A percentile compares a stretch with the other conserved stretches of the same genome.
Evolutionary conservation across 176 grass and related monocot genomes (phyloP).

Genomic region (Oryza brachyantha): DNA sequence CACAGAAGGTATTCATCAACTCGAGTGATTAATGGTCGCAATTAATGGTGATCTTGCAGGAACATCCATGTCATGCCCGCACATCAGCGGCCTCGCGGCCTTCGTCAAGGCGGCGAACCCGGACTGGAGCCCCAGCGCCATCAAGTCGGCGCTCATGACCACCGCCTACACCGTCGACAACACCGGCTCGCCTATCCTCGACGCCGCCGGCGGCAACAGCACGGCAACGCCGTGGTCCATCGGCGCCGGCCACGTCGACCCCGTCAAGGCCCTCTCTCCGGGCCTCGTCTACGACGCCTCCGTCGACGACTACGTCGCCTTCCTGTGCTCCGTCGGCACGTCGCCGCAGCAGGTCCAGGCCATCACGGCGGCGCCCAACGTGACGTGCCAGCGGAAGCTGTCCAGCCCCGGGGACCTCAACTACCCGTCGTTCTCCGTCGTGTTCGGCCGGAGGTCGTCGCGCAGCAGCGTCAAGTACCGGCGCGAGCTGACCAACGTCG

Average conservation of each 20-base stretch:
- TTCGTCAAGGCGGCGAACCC: constrained; percentile 79
- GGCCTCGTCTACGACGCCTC: constrained; percentile 80
- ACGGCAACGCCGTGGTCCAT: constrained; percentile 66
- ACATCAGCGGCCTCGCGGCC: constrained; percentile 76
- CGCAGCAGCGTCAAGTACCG: constrained; percentile 46
- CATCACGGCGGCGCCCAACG: constrained; percentile 46
- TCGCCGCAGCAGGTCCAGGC: constrained; percentile 59
- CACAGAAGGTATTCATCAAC: neutral
- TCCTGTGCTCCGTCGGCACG: constrained; percentile 71
- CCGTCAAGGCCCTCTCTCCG: constrained; percentile 67
- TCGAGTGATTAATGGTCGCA: neutral
- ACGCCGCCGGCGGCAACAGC: constrained; percentile 53
- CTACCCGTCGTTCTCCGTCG: constrained; percentile 90
- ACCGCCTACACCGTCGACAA: constrained; percentile 82
- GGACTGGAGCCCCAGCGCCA: constrained; percentile 88
- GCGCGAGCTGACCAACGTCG: constrained; percentile 85
- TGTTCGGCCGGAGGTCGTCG: constrained; percentile 42
- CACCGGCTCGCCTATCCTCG: constrained; percentile 45
- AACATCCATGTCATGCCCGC: constrained; percentile 96
- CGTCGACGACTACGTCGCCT: constrained; percentile 68
- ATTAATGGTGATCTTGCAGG: constrained; percentile 45
- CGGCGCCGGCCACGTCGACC: constrained; percentile 79
- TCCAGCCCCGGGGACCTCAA: constrained; percentile 76
- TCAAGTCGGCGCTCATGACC: constrained; percentile 94
- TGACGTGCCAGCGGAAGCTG: constrained; percentile 65